Conservation (phyloP, 23 red algal genomes). For the Agarophyton chilense region DNA sequence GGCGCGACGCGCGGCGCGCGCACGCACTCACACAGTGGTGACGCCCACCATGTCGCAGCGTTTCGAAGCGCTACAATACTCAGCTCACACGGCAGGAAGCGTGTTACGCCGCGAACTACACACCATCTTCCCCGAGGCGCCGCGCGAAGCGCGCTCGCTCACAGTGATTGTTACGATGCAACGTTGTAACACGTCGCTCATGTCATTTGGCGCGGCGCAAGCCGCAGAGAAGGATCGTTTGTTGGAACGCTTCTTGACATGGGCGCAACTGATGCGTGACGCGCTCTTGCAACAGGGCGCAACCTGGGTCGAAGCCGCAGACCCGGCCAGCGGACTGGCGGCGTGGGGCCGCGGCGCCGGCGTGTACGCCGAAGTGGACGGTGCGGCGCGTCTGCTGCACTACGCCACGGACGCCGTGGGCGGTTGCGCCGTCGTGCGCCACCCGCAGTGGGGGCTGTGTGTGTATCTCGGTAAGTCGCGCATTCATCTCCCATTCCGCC, state of each 20-base stretch:
- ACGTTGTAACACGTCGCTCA: slow-evolving; percentile 12
- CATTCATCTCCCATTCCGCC: background rate
- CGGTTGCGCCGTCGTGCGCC: slow-evolving; percentile 41
- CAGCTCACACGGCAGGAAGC: slow-evolving; percentile 21
- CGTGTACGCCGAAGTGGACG: slow-evolving; percentile 60
- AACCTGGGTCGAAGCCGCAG: slow-evolving; percentile 65
- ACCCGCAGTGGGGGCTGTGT: slow-evolving; percentile 66
- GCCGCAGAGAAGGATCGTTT: slow-evolving; percentile 69
- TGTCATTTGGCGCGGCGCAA: slow-evolving; percentile 53
- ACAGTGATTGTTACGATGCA: slow-evolving; percentile 66
- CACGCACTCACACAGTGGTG: background rate
- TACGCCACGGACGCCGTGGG: slow-evolving; percentile 59
- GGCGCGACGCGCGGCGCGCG: background rate
- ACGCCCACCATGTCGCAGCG: slow-evolving; percentile 7
- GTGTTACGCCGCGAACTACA: slow-evolving; percentile 27
- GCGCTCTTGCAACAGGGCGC: too few species aligned
- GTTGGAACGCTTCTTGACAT: slow-evolving; percentile 35
- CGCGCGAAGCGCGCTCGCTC: background rate
- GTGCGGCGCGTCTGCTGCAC: slow-evolving; percentile 14
- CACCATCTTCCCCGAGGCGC: slow-evolving; percentile 29
- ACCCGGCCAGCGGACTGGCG: slow-evolving; percentile 60
- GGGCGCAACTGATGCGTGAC: slow-evolving; percentile 19
- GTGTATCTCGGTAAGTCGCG: slow-evolving; percentile 34
- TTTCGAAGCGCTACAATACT: slow-evolving; percentile 51
- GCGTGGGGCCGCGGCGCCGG: slow-evolving; percentile 17